Evolutionary conservation across 192 early-diverging fungal genomes (phyloP), one percentile per base, ranked within the genome.

Genomic region (Oehlia diaphana): DNA sequence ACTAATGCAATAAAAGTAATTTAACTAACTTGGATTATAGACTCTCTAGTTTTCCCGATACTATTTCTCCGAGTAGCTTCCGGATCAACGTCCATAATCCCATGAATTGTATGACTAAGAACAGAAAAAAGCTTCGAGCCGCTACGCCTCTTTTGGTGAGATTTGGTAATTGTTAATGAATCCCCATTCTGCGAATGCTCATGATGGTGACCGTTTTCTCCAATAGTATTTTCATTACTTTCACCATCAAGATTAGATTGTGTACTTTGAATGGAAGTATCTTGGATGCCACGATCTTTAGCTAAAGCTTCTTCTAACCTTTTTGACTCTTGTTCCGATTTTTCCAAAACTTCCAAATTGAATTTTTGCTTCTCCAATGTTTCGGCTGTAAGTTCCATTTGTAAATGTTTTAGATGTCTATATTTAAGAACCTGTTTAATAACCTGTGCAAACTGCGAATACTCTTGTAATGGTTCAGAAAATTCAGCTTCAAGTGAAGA

Each of bases 21-120:
- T 26, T 28, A 8, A 21, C 23, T 28, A 80, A 89, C 88, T 68
- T 89, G 80, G 61, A 82, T 84, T 74, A 98, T 96, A 26, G 88
- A 84, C 78, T 98, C 97, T 23, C 91, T 90, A 6, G 95, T 93
- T 50, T 92, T 93, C 21, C 94, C 94, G 62, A 99, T 96, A 73
- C 92, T 93, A 83, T 93, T 94, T 66, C 96, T 91, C 12, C 96
- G 90, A 50, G 95, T 94, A 28, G 92, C 89, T 53, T 94, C 95
- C 2, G 96, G 96, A 83, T 99, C 97, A 7, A 96, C 96, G 83
- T 98, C 97, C 85, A 98, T 96, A 78, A 98, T 91, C 1, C 95
- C 95, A 82, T 97, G 95, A 26, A 99, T 80, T 47, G 92, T 96
- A 72, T 91, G 88, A 62, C 90, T 87, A 12, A 91, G 77, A 1